Conservation (phyloP, 2,329 filamentous ascomycete species). For the Corinectria fuckeliana region DNA sequence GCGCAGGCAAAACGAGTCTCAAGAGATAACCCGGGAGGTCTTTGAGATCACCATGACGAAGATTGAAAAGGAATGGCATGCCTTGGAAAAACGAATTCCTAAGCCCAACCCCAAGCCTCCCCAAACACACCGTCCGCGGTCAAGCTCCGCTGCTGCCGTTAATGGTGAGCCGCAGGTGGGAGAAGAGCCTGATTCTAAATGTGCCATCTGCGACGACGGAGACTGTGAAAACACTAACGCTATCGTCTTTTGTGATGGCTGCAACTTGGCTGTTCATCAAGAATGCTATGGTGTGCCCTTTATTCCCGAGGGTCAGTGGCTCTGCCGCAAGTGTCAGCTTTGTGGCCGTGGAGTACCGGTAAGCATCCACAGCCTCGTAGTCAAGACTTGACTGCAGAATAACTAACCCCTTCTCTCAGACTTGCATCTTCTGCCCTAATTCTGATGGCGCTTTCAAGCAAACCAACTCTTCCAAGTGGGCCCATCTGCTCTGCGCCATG, state of each 20-base stretch:
- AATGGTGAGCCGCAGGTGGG: slow-evolving; percentile 86
- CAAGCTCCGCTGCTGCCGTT: slow-evolving; percentile 91
- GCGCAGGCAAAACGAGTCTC: slow-evolving; percentile 75
- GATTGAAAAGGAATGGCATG: slow-evolving; percentile 98
- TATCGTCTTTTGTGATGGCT: slow-evolving; percentile 98
- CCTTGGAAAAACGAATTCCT: slow-evolving; percentile 92
- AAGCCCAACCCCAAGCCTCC: slow-evolving; percentile 97
- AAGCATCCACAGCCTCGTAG: slow-evolving; percentile 43
- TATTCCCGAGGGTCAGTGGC: slow-evolving; percentile 98
- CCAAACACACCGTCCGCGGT: slow-evolving; percentile 90
- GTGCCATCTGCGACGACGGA: slow-evolving; percentile 97
- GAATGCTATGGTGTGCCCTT: slow-evolving; percentile 99
- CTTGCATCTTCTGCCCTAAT: slow-evolving; percentile 98
- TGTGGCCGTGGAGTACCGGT: slow-evolving; percentile 90
- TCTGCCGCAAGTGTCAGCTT: slow-evolving; percentile 94
- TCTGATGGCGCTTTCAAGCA: slow-evolving; percentile 98
- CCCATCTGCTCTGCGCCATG: slow-evolving; percentile 93
- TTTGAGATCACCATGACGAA: slow-evolving; percentile 99
- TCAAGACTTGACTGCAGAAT: neutral
- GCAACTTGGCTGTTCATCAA: slow-evolving; percentile 95
- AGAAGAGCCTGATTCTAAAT: slow-evolving; percentile 97
- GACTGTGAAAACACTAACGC: slow-evolving; percentile 99
- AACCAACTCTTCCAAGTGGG: slow-evolving; percentile 95
- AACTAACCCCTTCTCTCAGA: slow-evolving; percentile 53
- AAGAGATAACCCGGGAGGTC: slow-evolving; percentile 87